Evolutionary conservation across 2,329 filamentous ascomycete genomes (phyloP).

Genomic region (Fusarium sp.): DNA sequence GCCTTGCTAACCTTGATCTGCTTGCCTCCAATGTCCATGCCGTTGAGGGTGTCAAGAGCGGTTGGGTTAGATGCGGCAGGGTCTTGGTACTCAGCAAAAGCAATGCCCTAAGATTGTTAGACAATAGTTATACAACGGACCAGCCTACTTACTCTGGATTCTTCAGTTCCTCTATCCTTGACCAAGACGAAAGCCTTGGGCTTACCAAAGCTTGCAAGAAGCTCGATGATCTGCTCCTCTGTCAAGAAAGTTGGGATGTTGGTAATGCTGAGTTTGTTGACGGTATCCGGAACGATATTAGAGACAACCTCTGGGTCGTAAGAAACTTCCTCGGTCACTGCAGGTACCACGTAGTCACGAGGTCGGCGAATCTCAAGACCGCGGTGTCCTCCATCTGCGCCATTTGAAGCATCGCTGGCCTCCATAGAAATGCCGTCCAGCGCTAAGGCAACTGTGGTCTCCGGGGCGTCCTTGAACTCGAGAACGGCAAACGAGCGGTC

Average conservation of each 20-base stretch:
- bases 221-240: conserved; percentile 91
- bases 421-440: conserved; percentile 92
- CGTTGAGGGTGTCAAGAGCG: conserved; percentile 90
- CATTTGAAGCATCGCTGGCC: conserved; percentile 70
- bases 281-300: conserved; percentile 86
- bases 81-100: conserved; percentile 95
- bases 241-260: conserved; percentile 90
- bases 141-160: conserved; percentile 78
- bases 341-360: conserved; percentile 96
- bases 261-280: conserved; percentile 93
- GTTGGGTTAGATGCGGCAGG: conserved; percentile 77
- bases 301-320: conserved; percentile 83
- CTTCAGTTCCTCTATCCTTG: conserved; percentile 85
- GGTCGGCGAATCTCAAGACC: conserved; percentile 85
- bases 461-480: conserved; percentile 88
- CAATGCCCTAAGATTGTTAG: conserved; percentile 77
- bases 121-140: background rate
- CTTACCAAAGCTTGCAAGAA: conserved; percentile 90
- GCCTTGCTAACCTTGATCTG: conserved; percentile 88
- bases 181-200: conserved; percentile 92
- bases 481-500: conserved; percentile 85
- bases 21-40: conserved; percentile 91
- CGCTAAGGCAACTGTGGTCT: conserved; percentile 91
- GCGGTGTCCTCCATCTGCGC: conserved; percentile 64
- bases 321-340: conserved; percentile 76